These are phyloP conservation scores for Prunus mongolica DNA, from an alignment of 306 rosid species.

Conservation along the genomic window DNA sequence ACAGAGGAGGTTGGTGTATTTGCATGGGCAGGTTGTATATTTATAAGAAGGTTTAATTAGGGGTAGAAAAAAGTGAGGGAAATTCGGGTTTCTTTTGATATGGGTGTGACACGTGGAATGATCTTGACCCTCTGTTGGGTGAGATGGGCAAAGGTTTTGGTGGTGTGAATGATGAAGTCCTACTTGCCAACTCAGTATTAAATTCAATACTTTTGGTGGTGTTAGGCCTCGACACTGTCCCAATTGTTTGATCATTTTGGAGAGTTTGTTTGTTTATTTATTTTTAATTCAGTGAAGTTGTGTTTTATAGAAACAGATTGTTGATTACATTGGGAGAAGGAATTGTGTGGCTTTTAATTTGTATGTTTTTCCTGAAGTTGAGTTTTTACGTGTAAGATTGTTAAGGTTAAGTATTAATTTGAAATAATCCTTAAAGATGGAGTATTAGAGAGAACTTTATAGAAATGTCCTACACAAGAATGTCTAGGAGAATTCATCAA, in stretches of 20 bases:
- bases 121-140: conserved; percentile 1
- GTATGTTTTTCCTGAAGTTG: no score
- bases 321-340: neutral
- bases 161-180: conserved; percentile 34
- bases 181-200: conserved; percentile 30
- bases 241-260: neutral
- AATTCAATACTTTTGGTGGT: conserved; percentile 1
- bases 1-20: conserved; percentile 10
- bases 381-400: no score
- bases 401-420: no score
- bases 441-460: no score
- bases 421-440: no score
- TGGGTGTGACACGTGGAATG: conserved; percentile 17
- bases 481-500: no score
- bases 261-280: neutral
- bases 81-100: neutral
- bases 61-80: neutral
- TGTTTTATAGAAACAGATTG: neutral
- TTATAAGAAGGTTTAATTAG: neutral
- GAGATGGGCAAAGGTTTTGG: neutral
- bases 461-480: no score
- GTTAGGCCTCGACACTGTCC: conserved; percentile 36
- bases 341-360: no score
- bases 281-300: neutral
- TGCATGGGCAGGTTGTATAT: neutral